Percentiles rank a stretch among this genome's conserved stretches.
Evolutionary conservation across 1,284 basidiomycete species (phyloP).

Genomic region (Sporisorium reilianum): DNA sequence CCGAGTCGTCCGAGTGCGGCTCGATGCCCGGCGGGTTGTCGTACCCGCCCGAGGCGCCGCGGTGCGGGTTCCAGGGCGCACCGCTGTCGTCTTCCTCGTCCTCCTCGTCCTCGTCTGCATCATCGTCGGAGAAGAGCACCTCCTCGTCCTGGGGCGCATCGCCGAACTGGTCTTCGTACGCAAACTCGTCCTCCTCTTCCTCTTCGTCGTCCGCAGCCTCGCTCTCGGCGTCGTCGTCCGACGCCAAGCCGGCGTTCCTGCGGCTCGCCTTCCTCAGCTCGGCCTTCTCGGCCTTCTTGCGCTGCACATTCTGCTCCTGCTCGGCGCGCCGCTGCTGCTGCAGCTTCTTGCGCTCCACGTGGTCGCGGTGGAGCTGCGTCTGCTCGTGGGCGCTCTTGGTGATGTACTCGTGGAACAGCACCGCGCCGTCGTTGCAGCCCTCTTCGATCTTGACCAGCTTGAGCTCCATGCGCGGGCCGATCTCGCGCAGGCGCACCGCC

Average conservation of each 20-base stretch:
- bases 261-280: conserved; percentile 22
- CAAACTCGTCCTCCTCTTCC: conserved; percentile 63
- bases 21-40: conserved; percentile 39
- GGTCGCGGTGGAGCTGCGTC: conserved; percentile 36
- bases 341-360: conserved; percentile 43
- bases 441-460: conserved; percentile 93
- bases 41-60: conserved; percentile 20
- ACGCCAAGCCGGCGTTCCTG: conserved; percentile 27
- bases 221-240: conserved; percentile 29
- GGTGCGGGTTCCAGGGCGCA: conserved; percentile 27
- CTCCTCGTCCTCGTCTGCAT: conserved; percentile 26
- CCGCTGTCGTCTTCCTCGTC: conserved; percentile 11
- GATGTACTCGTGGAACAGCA: conserved; percentile 66
- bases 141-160: conserved; percentile 37
- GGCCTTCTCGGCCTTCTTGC: conserved; percentile 58
- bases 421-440: conserved; percentile 74
- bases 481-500: conserved; percentile 90
- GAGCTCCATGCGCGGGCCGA: conserved; percentile 94
- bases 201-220: conserved; percentile 15
- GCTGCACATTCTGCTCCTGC: conserved; percentile 61
- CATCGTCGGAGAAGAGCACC: conserved; percentile 39
- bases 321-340: conserved; percentile 48
- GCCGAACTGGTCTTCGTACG: conserved; percentile 57
- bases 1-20: conserved; percentile 49
- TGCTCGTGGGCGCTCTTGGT: conserved; percentile 47